Evolutionary conservation across 495 filamentous ascomycete genomes (phyloP), one percentile per base, ranked within the genome.

Genomic region (Penicillium coprophilum): DNA sequence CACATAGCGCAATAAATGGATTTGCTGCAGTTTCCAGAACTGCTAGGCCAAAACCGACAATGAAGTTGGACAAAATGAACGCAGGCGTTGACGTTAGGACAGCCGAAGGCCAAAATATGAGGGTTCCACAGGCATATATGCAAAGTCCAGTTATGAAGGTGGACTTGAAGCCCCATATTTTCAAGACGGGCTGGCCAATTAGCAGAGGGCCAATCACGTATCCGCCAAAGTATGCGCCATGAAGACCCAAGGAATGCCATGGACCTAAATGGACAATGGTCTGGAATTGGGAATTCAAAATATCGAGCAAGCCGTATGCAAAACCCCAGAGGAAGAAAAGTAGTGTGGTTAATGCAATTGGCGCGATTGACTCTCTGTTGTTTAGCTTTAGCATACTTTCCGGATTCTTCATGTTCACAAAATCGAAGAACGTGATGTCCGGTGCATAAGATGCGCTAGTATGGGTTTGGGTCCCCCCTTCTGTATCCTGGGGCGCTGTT

Each of bases 281-380:
- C 60, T 81, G 72, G 56, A 85, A 83, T 56, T 82, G 80, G 6
- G 75, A 71, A 63, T 94, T 93, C 41, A 95, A 78, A 1, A 86
- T 80, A 54, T 88, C 86, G 11, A 95, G 78, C 27, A 96, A 80
- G 13, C 91, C 90, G 66, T 95, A 94, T 0, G 88, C 86, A 58
- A 96, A 90, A 0, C 91, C 89, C 91, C 88, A 92, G 7, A 94
- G 77, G 70, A 95, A 92, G 72, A 92, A 93, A 4, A 93, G 76
- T 51, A 91, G 76, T 8, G 87, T 91, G 46, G 88, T 85, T 32
- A 90, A 69, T 27, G 77, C 77, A 20, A 82, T 72, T 0, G 83
- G 84, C 15, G 76, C 70, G 40, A 86, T 74, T 6, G 82, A 85
- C 55, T 85, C 78, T 53, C 72, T 74, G 55, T 83, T 80, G 46